Conservation (phyloP, 2,329 filamentous ascomycete genomes). For the Thermomyces lanuginosus region DNA sequence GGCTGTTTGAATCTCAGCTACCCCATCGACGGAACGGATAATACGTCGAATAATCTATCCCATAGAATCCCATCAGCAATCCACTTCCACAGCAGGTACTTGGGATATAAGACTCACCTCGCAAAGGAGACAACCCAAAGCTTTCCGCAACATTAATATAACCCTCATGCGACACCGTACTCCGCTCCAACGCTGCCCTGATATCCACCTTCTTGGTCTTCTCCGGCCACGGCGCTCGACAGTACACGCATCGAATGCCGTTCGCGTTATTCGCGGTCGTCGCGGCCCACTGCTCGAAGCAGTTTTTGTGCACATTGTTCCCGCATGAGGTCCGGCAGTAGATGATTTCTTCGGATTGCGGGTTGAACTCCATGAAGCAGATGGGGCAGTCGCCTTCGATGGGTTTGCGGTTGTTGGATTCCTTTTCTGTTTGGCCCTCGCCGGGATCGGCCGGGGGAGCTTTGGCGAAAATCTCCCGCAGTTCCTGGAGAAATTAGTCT, state of each 20-base stretch:
- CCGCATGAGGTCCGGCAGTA: slow-evolving; percentile 47
- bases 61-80: slow-evolving; percentile 3
- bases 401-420: slow-evolving; percentile 38
- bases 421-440: slow-evolving; percentile 15
- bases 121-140: slow-evolving; percentile 24
- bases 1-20: too few relatives aligned
- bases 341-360: slow-evolving; percentile 30
- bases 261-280: slow-evolving; percentile 13
- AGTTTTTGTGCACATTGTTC: slow-evolving; percentile 44
- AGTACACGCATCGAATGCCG: slow-evolving; percentile 30
- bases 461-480: slow-evolving; percentile 38
- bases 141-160: slow-evolving; percentile 31
- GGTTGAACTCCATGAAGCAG: slow-evolving; percentile 41
- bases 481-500: slow-evolving; percentile 25
- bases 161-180: slow-evolving; percentile 21
- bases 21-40: slow-evolving; percentile 24
- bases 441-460: slow-evolving; percentile 36
- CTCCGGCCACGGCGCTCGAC: slow-evolving; percentile 22
- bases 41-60: slow-evolving; percentile 26
- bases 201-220: slow-evolving; percentile 15
- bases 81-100: slow-evolving; percentile 1
- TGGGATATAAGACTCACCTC: slow-evolving; percentile 17
- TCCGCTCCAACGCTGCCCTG: slow-evolving; percentile 15
- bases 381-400: slow-evolving; percentile 48
- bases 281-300: slow-evolving; percentile 39